Percentiles rank a stretch among this genome's conserved stretches.
Evolutionary conservation across 768 basidiomycete species (phyloP).

Genomic region (Albatrellus ellisii): DNA sequence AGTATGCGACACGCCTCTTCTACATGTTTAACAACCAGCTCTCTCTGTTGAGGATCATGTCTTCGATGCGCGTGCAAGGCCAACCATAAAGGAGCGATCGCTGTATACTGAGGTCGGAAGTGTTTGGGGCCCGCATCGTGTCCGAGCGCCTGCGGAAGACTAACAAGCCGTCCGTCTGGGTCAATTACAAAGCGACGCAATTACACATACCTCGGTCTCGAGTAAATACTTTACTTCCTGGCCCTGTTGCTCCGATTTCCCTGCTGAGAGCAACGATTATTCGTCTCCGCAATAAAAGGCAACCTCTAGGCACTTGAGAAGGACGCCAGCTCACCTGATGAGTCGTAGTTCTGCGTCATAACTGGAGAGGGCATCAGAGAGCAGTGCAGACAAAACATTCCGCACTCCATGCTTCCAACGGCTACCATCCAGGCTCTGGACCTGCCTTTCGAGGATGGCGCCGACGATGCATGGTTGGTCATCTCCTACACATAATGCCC

Average conservation of each 20-base stretch:
- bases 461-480: conserved; percentile 28
- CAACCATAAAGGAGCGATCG: conserved; percentile 50
- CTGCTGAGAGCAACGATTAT: conserved; percentile 1
- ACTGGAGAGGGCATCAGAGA: conserved; percentile 34
- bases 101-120: conserved; percentile 34
- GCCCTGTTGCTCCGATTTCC: conserved; percentile 21
- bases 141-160: conserved; percentile 17
- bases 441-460: conserved; percentile 47
- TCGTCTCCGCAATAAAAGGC: conserved; percentile 24
- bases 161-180: not conserved
- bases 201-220: conserved; percentile 25
- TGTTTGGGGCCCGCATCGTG: conserved; percentile 18
- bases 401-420: conserved; percentile 45
- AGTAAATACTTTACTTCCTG: conserved; percentile 24
- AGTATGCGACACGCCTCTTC: conserved; percentile 41
- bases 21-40: conserved; percentile 35
- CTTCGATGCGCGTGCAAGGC: conserved; percentile 58
- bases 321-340: conserved; percentile 41
- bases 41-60: conserved; percentile 28
- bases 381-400: conserved; percentile 25
- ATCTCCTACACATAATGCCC: too few relatives aligned
- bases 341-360: conserved; percentile 40
- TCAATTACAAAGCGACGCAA: not conserved
- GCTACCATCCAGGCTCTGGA: conserved; percentile 38
- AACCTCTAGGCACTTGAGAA: conserved; percentile 42